phyloP scores from a whole-genome alignment of 2,329 filamentous ascomycete species.

The Fusarium guadeloupense region DNA sequence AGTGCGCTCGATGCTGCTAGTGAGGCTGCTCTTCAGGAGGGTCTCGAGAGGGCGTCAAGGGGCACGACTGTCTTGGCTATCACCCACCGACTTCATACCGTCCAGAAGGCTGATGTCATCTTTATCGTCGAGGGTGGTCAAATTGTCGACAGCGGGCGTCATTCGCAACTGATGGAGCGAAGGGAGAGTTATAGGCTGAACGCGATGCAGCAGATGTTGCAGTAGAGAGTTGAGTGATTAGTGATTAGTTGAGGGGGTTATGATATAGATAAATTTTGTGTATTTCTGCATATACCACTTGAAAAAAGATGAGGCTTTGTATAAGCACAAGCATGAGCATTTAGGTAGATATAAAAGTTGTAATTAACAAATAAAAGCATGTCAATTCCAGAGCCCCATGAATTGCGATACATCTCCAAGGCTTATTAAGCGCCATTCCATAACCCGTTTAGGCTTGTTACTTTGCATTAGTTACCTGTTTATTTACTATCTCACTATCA shows the following conservation, averaged over 20 bases:
- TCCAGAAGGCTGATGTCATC: constrained; percentile 64
- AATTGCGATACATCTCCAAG: not conserved
- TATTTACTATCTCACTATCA: not conserved
- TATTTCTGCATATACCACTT: not conserved
- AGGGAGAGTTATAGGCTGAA: constrained; percentile 63
- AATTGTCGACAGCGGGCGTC: constrained; percentile 61
- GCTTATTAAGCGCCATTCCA: constrained; percentile 25
- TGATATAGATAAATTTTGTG: not conserved
- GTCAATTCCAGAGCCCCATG: too few species aligned
- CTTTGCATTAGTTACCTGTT: not conserved
- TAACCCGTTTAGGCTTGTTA: constrained; percentile 1
- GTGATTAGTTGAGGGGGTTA: not conserved
- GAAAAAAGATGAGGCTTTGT: not conserved
- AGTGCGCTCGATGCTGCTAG: constrained; percentile 78
- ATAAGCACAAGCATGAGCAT: not conserved
- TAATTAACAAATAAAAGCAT: not conserved
- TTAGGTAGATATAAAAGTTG: not conserved
- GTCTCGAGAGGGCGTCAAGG: constrained; percentile 65
- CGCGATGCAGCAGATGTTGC: constrained; percentile 60
- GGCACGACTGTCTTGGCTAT: constrained; percentile 67
- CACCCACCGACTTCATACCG: constrained; percentile 65
- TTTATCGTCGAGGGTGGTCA: constrained; percentile 64
- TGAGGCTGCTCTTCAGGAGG: constrained; percentile 72
- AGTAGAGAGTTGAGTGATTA: constrained; percentile 4
- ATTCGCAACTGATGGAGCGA: constrained; percentile 61